Evolutionary conservation across 345 rosid genomes (phyloP).

Genomic region (Citrus sinensis): DVS_A1.0 CM039163.1:6757001-6757500

Average conservation of each 20-base stretch:
- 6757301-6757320: slow-evolving; percentile 94
- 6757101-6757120: background rate
- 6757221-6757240: slow-evolving; percentile 86
- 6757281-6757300: slow-evolving; percentile 97
- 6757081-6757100: background rate
- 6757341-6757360: slow-evolving; percentile 96
- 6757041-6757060: background rate
- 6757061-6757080: background rate
- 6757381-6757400: slow-evolving; percentile 91
- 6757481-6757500: slow-evolving; percentile 62
- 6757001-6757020: background rate
- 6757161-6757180: slow-evolving; percentile 98
- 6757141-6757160: slow-evolving; percentile 18
- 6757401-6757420: slow-evolving; percentile 90
- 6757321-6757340: slow-evolving; percentile 99
- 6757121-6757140: background rate
- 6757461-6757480: slow-evolving; percentile 85
- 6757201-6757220: slow-evolving; percentile 88
- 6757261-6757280: slow-evolving; percentile 95
- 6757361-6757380: slow-evolving; percentile 98
- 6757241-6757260: slow-evolving; percentile 77
- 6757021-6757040: background rate
- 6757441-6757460: slow-evolving; percentile 82
- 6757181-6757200: slow-evolving; percentile 62
- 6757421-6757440: slow-evolving; percentile 93